These are phyloP conservation scores for Phytophthora citricola DNA, from an alignment of 352 stramenopile species.

Conservation along the genomic window DNA sequence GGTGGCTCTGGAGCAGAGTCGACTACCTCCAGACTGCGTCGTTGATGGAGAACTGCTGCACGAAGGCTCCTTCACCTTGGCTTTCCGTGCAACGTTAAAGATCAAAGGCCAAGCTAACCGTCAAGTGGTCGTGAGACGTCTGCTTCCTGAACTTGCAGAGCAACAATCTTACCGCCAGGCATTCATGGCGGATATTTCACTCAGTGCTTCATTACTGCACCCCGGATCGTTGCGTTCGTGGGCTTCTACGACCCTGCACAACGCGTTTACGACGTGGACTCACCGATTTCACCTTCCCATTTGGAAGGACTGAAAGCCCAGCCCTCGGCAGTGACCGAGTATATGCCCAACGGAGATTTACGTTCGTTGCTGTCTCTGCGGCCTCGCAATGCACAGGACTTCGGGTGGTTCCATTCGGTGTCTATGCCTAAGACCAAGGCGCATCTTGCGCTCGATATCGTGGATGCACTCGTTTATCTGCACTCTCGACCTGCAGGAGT, in stretches of 20 bases:
- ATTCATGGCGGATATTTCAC: constrained; percentile 48
- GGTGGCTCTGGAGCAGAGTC: constrained; percentile 35
- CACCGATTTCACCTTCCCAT: constrained; percentile 27
- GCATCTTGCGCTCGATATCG: constrained; percentile 53
- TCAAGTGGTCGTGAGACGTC: constrained; percentile 35
- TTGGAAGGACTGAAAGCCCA: constrained; percentile 16
- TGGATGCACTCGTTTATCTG: constrained; percentile 58
- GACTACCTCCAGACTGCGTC: constrained; percentile 33
- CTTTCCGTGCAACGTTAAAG: constrained; percentile 35
- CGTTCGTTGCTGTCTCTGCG: constrained; percentile 39
- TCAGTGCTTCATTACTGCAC: constrained; percentile 37
- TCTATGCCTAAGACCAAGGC: constrained; percentile 38
- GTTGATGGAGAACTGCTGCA: constrained; percentile 35
- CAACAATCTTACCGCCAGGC: constrained; percentile 33
- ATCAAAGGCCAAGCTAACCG: constrained; percentile 33
- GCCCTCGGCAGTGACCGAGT: constrained; percentile 52
- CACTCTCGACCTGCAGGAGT: constrained; percentile 39
- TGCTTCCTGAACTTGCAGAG: constrained; percentile 28
- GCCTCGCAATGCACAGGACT: constrained; percentile 34
- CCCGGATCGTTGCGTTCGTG: constrained; percentile 45
- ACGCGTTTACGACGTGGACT: constrained; percentile 31
- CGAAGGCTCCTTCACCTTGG: constrained; percentile 38
- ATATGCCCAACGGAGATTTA: constrained; percentile 52
- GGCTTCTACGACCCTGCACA: constrained; percentile 40
- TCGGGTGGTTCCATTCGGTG: constrained; percentile 43